Evolutionary conservation across 2,329 filamentous ascomycete genomes (phyloP), one percentile per base, ranked within the genome.

Genomic region (Trichoderma lentiforme): DNA sequence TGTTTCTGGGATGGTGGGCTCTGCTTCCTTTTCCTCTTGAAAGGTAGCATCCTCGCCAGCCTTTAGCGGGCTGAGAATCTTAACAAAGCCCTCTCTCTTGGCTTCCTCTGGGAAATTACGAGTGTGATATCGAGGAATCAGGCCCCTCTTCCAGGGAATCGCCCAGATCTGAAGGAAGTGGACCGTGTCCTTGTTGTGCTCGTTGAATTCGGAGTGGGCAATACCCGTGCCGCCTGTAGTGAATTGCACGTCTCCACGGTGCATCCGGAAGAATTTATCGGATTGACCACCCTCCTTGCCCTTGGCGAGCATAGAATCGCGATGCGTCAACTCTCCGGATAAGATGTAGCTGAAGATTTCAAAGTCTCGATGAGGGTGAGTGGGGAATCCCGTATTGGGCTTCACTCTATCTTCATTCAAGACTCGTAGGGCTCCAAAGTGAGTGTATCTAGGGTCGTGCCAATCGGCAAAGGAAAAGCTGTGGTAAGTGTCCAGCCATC

Each of bases 111-210:
- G 82, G 76, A 94, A 97, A 74, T 88, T 87, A 73, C 85, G 86
- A 5, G 92, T 96, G 80, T 94, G 92, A 79, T 97, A 97, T 51
- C 88, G 86, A 2, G 94, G 94, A 61, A 86, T 86, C 62, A 97
- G 85, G 0, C 92, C 91, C 26, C 86, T 83, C 80, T 90, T 90
- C 88, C 93, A 95, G 0, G 93, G 93, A 64, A 93, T 84, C 1
- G 91, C 93, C 94, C 93, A 97, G 76, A 97, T 97, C 82, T 97
- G 94, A 39, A 97, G 83, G 79, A 97, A 97, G 79, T 97, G 93
- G 14, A 93, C 92, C 28, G 91, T 89, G 58, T 93, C 88, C 15
- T 86, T 82, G 68, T 83, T 80, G 79, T 93, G 90, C 82, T 96
- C 90, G 81, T 95, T 96, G 82, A 91, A 90, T 82, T 97, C 94